Evolutionary conservation across 2,329 filamentous ascomycete species (phyloP).

Genomic region (Fusarium luffae): DNA sequence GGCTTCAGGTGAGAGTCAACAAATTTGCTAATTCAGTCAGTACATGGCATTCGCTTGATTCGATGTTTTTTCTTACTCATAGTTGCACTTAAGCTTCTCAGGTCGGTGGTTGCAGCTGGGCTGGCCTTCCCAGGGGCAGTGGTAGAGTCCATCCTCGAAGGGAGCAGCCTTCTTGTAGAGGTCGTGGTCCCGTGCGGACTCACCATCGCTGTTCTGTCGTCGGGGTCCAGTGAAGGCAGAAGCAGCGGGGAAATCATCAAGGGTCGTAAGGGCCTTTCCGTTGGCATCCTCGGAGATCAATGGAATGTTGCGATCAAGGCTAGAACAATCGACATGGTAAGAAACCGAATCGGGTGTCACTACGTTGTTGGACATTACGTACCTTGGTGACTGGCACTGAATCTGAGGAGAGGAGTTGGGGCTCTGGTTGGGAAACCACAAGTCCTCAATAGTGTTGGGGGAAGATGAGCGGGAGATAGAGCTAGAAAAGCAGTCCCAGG

Average conservation of each 20-base stretch:
- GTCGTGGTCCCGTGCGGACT: conserved; percentile 72
- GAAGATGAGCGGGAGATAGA: conserved; percentile 64
- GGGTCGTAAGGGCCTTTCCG: conserved; percentile 38
- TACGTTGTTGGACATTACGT: conserved; percentile 50
- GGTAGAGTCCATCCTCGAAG: conserved; percentile 82
- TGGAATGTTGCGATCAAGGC: conserved; percentile 49
- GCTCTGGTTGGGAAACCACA: conserved; percentile 54
- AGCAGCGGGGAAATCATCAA: conserved; percentile 47
- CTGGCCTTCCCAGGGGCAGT: conserved; percentile 87
- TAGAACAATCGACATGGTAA: conserved; percentile 41
- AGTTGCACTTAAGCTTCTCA: conserved; percentile 98
- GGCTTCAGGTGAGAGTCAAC: conserved; percentile 97
- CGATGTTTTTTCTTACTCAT: conserved; percentile 76
- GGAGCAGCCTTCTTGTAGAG: conserved; percentile 76
- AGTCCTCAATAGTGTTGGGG: conserved; percentile 61
- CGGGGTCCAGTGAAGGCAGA: conserved; percentile 57
- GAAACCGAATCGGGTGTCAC: conserved; percentile 26
- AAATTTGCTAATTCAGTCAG: conserved; percentile 77
- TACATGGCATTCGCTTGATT: conserved; percentile 1
- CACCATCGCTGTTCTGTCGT: conserved; percentile 63
- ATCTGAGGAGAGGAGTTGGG: conserved; percentile 62
- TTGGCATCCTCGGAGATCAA: conserved; percentile 46
- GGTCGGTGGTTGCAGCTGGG: conserved; percentile 84
- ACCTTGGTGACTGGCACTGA: conserved; percentile 64
- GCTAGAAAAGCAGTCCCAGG: conserved; percentile 65